phyloP scores from a whole-genome alignment of 2,329 filamentous ascomycete species.

The Pseudogymnoascus sp. region DNA sequence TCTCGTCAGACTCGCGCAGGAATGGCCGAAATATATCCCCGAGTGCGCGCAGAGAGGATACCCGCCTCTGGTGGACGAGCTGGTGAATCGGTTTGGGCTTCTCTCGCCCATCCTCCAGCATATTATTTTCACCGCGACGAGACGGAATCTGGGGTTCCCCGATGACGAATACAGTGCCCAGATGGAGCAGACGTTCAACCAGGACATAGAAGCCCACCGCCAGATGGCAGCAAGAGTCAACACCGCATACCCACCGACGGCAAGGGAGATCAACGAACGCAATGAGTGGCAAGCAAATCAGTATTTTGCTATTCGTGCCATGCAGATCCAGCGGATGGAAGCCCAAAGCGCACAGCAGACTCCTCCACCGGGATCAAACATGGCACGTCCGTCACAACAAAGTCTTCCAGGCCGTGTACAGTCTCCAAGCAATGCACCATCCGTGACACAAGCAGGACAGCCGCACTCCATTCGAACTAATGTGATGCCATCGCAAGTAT shows the following conservation, averaged over 20 bases:
- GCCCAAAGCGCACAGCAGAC: background rate
- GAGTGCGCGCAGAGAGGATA: constrained; percentile 34
- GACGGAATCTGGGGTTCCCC: constrained; percentile 37
- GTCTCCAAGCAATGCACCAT: background rate
- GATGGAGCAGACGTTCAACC: constrained; percentile 32
- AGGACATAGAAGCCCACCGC: constrained; percentile 29
- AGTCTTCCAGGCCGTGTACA: background rate
- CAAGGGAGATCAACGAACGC: constrained; percentile 21
- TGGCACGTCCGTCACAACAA: constrained; percentile 9
- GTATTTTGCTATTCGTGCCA: constrained; percentile 18
- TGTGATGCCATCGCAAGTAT: background rate
- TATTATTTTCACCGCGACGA: constrained; percentile 44
- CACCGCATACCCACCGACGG: constrained; percentile 22
- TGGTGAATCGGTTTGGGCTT: constrained; percentile 40
- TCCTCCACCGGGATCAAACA: background rate
- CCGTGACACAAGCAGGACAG: background rate
- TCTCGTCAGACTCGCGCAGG: constrained; percentile 34
- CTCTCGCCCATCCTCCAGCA: constrained; percentile 43
- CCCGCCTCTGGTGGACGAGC: constrained; percentile 50
- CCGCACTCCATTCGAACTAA: background rate
- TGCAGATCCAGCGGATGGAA: constrained; percentile 10
- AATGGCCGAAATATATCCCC: constrained; percentile 33
- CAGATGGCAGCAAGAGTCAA: constrained; percentile 21
- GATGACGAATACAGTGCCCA: constrained; percentile 29
- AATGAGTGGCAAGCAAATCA: constrained; percentile 18